Conservation (phyloP, 2,329 filamentous ascomycete species). For the Penicillium thymicola region DNA sequence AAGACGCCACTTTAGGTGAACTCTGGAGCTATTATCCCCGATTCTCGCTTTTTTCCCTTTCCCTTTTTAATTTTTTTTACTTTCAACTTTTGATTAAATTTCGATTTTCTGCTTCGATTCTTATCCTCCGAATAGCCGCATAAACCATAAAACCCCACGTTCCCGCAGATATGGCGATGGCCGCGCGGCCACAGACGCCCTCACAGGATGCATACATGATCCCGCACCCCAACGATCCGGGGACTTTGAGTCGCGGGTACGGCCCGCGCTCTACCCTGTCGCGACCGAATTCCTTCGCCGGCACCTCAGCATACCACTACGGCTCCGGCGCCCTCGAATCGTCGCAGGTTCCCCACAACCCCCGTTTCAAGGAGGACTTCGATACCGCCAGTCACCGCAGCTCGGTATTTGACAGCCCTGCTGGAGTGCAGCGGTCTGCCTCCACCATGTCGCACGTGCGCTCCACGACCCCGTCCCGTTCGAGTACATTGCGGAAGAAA, state of each 20-base stretch:
- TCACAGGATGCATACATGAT: constrained; percentile 39
- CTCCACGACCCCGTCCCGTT: constrained; percentile 45
- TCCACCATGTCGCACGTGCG: constrained; percentile 44
- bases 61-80: constrained; percentile 1
- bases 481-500: constrained; percentile 87
- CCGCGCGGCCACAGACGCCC: constrained; percentile 39
- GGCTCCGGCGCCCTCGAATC: constrained; percentile 33
- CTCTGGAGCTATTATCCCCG: constrained; percentile 6
- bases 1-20: constrained; percentile 9
- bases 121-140: background rate
- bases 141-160: constrained; percentile 14
- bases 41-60: constrained; percentile 1
- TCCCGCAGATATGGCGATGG: constrained; percentile 35
- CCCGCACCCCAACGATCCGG: constrained; percentile 29
- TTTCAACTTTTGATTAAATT: constrained; percentile 13
- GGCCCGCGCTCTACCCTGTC: constrained; percentile 32
- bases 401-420: constrained; percentile 32
- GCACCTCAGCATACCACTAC: constrained; percentile 37
- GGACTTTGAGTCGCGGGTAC: constrained; percentile 33
- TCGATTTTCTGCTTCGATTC: background rate
- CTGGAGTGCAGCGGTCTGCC: constrained; percentile 36
- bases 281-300: constrained; percentile 42
- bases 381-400: constrained; percentile 35
- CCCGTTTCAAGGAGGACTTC: constrained; percentile 41
- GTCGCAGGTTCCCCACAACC: constrained; percentile 32